phyloP scores from a whole-genome alignment of 768 basidiomycete species.

The Russula sp. region DNA sequence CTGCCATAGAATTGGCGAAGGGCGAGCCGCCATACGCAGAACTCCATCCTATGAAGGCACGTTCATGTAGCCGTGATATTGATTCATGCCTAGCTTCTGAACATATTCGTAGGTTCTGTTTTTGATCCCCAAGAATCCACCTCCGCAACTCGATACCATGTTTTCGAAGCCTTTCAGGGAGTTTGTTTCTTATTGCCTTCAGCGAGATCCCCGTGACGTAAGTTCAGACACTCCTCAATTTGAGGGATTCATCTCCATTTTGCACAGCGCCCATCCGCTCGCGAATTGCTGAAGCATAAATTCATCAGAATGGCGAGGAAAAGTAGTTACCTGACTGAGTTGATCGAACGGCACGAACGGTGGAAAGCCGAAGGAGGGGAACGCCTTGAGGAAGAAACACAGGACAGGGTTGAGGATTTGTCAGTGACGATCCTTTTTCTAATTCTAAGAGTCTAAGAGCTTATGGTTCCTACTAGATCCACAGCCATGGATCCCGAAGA shows the following conservation, averaged over 20 bases:
- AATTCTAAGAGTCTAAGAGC: neutral
- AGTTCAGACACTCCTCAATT: constrained; percentile 22
- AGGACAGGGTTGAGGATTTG: constrained; percentile 54
- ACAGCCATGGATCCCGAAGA: constrained; percentile 62
- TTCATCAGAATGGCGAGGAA: constrained; percentile 95
- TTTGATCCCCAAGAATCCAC: constrained; percentile 96
- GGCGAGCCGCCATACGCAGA: constrained; percentile 99
- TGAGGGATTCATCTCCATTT: constrained; percentile 20
- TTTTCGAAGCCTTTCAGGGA: constrained; percentile 93
- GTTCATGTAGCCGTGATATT: constrained; percentile 16
- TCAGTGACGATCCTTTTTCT: constrained; percentile 31
- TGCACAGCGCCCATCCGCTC: constrained; percentile 81
- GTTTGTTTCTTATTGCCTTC: constrained; percentile 88
- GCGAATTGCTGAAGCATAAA: constrained; percentile 92
- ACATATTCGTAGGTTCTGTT: constrained; percentile 68
- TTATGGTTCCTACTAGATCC: constrained; percentile 37
- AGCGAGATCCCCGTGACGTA: constrained; percentile 89
- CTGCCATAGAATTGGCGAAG: constrained; percentile 94
- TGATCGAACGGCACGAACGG: constrained; percentile 90
- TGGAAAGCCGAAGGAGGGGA: constrained; percentile 91
- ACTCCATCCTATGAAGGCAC: constrained; percentile 96
- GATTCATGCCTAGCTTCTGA: neutral
- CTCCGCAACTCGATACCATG: constrained; percentile 80
- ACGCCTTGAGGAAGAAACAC: constrained; percentile 62
- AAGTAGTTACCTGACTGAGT: constrained; percentile 86